Evolutionary conservation across 176 grass and related monocot genomes (phyloP).

Genomic region (Ampelocalamus luodianensis): DNA sequence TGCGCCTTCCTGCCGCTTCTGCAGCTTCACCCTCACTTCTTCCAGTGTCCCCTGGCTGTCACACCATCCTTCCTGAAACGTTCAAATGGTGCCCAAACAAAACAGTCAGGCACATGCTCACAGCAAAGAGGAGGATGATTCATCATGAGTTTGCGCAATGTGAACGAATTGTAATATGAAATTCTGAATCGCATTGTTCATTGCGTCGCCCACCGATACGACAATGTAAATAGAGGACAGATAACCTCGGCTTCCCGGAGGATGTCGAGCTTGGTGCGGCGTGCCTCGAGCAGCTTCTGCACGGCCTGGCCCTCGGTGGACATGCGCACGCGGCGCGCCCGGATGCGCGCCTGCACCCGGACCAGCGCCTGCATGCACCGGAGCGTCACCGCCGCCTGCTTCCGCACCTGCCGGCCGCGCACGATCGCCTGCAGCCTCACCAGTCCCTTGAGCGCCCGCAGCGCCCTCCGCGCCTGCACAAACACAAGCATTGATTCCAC

Average conservation of each 20-base stretch:
- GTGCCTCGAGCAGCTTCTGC: constrained; percentile 71
- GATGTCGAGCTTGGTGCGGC: constrained; percentile 68
- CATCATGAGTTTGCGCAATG: neutral
- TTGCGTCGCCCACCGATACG: neutral
- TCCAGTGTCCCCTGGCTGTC: constrained; percentile 82
- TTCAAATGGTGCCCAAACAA: neutral
- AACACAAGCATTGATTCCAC: neutral
- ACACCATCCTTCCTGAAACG: constrained; percentile 90
- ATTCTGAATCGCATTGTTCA: neutral
- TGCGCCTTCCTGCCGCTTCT: constrained; percentile 83
- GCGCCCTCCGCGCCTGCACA: constrained; percentile 68
- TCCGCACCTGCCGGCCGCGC: constrained; percentile 87
- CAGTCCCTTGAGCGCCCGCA: constrained; percentile 76
- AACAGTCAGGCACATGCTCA: neutral
- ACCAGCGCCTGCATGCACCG: constrained; percentile 98
- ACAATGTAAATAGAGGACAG: neutral
- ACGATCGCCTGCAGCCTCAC: constrained; percentile 97
- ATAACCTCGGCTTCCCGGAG: constrained; percentile 84
- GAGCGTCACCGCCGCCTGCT: constrained; percentile 93
- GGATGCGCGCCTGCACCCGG: constrained; percentile 89
- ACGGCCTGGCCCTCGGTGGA: constrained; percentile 92
- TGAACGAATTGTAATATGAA: neutral
- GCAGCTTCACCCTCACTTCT: constrained; percentile 78
- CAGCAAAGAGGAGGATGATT: neutral
- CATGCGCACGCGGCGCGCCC: constrained; percentile 84